Percentiles rank a stretch among this genome's conserved stretches.
These are phyloP conservation scores for Gleditsia sinensis DNA, from an alignment of 306 rosid genomes.

Conservation along the genomic window DNA sequence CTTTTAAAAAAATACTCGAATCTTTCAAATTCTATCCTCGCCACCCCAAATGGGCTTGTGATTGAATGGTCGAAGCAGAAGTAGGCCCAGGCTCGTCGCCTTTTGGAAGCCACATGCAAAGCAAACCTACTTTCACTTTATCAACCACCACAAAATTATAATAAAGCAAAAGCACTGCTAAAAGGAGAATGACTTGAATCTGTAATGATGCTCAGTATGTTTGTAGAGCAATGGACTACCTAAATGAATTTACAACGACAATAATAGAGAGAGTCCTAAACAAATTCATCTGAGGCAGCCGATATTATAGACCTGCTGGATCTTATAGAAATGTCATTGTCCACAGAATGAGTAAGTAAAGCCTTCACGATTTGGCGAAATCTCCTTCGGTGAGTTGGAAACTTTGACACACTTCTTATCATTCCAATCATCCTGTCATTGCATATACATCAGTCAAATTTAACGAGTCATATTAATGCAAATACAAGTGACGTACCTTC, in stretches of 20 bases:
- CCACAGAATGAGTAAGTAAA: conserved; percentile 42
- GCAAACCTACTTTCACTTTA: not conserved
- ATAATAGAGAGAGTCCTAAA: conserved; percentile 34
- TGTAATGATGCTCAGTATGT: conserved; percentile 1
- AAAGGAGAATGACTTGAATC: conserved; percentile 18
- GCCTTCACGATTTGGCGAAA: conserved; percentile 70
- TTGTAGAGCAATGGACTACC: conserved; percentile 24
- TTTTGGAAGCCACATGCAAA: not conserved
- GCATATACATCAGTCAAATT: conserved; percentile 16
- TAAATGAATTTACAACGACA: conserved; percentile 40
- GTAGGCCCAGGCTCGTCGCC: too few species aligned
- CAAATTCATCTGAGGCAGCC: conserved; percentile 49
- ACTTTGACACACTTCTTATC: conserved; percentile 61
- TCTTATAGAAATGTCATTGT: conserved; percentile 37
- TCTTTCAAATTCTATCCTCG: too few species aligned
- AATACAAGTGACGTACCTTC: conserved; percentile 53
- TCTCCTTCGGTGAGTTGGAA: conserved; percentile 77
- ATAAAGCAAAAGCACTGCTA: not conserved
- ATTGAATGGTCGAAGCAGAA: too few species aligned
- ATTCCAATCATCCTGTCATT: conserved; percentile 81
- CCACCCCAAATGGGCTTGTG: conserved; percentile 8
- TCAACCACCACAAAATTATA: not conserved
- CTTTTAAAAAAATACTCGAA: too few species aligned
- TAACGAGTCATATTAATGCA: not conserved
- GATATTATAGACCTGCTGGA: conserved; percentile 45